These are phyloP conservation scores for Guadua angustifolia DNA, from an alignment of 176 grass and related monocot species.

Conservation along the genomic window DNA sequence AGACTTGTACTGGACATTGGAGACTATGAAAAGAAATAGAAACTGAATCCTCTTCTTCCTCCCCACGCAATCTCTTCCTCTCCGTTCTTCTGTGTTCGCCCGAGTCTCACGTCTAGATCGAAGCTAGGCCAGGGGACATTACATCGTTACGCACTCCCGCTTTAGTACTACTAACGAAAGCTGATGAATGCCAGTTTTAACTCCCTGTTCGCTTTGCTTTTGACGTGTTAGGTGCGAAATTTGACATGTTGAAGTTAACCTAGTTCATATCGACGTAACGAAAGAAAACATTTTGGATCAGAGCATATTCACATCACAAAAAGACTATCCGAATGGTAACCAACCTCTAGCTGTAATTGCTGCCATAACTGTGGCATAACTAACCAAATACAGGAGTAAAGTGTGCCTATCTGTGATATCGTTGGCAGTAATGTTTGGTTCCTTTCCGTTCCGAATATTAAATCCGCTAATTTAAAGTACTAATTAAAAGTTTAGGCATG, in stretches of 20 bases:
- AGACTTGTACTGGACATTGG: too few species aligned
- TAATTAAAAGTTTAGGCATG: not conserved
- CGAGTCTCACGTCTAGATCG: too few species aligned
- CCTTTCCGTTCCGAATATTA: not conserved
- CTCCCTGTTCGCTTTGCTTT: not conserved
- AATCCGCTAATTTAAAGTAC: not conserved
- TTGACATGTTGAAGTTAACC: not conserved
- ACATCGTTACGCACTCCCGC: not conserved
- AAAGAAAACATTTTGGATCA: not conserved
- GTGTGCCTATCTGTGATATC: not conserved
- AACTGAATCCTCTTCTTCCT: too few species aligned
- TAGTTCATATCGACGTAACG: not conserved
- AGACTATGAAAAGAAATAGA: too few species aligned
- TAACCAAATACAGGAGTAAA: not conserved
- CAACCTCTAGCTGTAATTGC: not conserved
- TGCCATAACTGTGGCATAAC: not conserved
- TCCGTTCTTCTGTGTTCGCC: too few species aligned
- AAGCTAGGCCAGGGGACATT: too few species aligned
- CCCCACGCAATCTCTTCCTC: too few species aligned
- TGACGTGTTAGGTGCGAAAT: not conserved
- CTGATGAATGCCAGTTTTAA: slow-evolving; percentile 7
- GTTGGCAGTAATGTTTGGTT: not conserved
- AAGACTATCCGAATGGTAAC: not conserved
- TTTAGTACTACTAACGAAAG: slow-evolving; percentile 24
- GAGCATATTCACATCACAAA: not conserved